phyloP scores from a whole-genome alignment of 202 grass and related monocot species.

The Sporobolus alterniflorus region DNA sequence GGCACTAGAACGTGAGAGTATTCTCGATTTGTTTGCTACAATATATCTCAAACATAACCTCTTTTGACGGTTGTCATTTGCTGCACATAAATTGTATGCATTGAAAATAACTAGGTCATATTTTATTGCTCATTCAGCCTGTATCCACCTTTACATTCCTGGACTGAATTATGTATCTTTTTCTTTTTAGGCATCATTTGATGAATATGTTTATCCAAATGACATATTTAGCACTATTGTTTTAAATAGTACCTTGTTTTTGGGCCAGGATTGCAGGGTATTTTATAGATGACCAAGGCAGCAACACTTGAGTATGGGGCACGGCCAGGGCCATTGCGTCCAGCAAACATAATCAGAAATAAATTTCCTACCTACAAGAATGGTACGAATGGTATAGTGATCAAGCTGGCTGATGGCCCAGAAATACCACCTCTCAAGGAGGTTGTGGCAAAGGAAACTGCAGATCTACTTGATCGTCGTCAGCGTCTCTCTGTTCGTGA shows the following conservation, averaged over 20 bases:
- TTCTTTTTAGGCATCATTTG: neutral
- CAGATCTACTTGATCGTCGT: constrained; percentile 63
- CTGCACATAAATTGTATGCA: constrained; percentile 9
- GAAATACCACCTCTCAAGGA: constrained; percentile 67
- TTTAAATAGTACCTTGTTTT: constrained; percentile 1
- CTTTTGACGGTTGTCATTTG: constrained; percentile 17
- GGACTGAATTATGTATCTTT: constrained; percentile 5
- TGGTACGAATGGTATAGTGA: constrained; percentile 62
- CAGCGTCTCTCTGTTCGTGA: constrained; percentile 92
- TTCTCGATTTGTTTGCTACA: constrained; percentile 10
- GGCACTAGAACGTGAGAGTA: neutral
- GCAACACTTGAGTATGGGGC: constrained; percentile 60
- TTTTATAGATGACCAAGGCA: constrained; percentile 71
- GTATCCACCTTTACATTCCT: constrained; percentile 38
- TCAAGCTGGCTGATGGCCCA: constrained; percentile 60
- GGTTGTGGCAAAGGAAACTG: constrained; percentile 78
- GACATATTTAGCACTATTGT: constrained; percentile 9
- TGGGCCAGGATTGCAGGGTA: constrained; percentile 17
- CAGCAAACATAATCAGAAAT: constrained; percentile 61
- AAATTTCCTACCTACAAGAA: constrained; percentile 85
- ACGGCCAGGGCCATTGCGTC: constrained; percentile 55
- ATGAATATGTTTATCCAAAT: neutral
- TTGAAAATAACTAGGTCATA: constrained; percentile 6
- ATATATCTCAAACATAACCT: constrained; percentile 25
- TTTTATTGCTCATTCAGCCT: constrained; percentile 33